Conservation (phyloP, 1,284 basidiomycete species). For the Phellopilus nigrolimitatus region DNA sequence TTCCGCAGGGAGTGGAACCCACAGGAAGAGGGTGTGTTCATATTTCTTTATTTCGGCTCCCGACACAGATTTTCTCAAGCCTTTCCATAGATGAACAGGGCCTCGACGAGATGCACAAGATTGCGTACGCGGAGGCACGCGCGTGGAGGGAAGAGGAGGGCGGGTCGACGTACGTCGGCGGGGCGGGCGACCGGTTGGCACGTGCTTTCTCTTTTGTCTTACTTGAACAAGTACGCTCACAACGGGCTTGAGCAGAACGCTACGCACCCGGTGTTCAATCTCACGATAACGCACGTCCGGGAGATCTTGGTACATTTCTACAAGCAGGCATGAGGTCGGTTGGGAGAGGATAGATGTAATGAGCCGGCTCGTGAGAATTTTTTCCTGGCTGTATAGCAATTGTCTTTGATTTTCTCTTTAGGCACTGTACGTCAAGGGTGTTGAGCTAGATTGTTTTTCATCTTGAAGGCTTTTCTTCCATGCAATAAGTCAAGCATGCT, state of each 20-base stretch:
- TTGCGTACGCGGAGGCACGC: constrained; percentile 54
- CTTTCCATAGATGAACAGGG: constrained; percentile 22
- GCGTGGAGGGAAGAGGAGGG: constrained; percentile 78
- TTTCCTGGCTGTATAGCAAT: no score
- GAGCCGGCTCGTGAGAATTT: no score
- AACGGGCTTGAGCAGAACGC: constrained; percentile 57
- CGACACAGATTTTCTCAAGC: constrained; percentile 21
- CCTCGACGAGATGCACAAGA: constrained; percentile 42
- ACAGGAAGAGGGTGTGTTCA: constrained; percentile 30
- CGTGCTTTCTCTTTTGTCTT: constrained; percentile 29
- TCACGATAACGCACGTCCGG: constrained; percentile 72
- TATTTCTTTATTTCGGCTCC: constrained; percentile 15
- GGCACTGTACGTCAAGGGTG: no score
- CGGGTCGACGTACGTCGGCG: constrained; percentile 58
- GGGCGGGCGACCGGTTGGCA: constrained; percentile 65
- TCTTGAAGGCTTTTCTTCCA: no score
- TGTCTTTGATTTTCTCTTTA: no score
- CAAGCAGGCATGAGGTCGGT: constrained; percentile 40
- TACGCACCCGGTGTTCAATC: constrained; percentile 83
- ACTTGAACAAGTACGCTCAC: background rate
- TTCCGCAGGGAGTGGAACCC: constrained; percentile 42
- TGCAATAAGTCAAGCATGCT: no score
- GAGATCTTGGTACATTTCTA: constrained; percentile 78
- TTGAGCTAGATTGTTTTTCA: no score
- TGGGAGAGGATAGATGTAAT: no score